phyloP scores from a whole-genome alignment of 768 basidiomycete genomes.

The Boletus insuetus region DNA sequence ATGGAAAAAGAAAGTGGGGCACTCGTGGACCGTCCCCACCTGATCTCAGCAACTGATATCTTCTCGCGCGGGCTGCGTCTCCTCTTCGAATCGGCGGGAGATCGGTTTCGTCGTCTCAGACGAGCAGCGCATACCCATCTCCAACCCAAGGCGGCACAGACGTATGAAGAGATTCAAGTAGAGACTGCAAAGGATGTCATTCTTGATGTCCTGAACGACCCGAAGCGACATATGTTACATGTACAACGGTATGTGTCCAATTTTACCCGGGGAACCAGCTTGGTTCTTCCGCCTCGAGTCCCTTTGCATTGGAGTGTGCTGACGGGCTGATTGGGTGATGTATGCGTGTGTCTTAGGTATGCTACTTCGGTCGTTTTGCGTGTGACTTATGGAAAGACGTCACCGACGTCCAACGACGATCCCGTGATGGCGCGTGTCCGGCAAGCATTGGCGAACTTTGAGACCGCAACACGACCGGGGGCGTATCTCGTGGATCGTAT shows the following conservation, averaged over 20 bases:
- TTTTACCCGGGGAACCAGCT: too few species aligned
- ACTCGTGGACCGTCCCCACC: constrained; percentile 47
- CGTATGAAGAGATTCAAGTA: constrained; percentile 46
- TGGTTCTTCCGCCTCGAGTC: too few species aligned
- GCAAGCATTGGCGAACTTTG: constrained; percentile 20
- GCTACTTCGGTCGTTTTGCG: constrained; percentile 21
- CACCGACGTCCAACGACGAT: constrained; percentile 16
- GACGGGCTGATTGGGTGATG: neutral
- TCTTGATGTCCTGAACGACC: constrained; percentile 20
- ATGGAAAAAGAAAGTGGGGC: constrained; percentile 58
- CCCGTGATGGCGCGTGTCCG: constrained; percentile 18
- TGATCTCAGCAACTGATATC: constrained; percentile 52
- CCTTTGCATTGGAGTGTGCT: neutral
- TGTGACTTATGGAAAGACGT: constrained; percentile 27
- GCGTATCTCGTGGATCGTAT: constrained; percentile 32
- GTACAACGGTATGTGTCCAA: constrained; percentile 9
- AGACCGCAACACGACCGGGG: constrained; percentile 32
- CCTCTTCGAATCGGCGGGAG: constrained; percentile 46
- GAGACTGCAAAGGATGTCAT: constrained; percentile 21
- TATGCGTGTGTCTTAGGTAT: constrained; percentile 11
- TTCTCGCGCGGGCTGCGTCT: constrained; percentile 55
- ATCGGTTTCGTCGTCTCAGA: constrained; percentile 52
- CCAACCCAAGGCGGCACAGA: constrained; percentile 44
- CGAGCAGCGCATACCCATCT: constrained; percentile 55
- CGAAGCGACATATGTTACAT: constrained; percentile 9